Conservation (phyloP, 1,284 basidiomycete genomes). For the Ustilago nuda region DNA sequence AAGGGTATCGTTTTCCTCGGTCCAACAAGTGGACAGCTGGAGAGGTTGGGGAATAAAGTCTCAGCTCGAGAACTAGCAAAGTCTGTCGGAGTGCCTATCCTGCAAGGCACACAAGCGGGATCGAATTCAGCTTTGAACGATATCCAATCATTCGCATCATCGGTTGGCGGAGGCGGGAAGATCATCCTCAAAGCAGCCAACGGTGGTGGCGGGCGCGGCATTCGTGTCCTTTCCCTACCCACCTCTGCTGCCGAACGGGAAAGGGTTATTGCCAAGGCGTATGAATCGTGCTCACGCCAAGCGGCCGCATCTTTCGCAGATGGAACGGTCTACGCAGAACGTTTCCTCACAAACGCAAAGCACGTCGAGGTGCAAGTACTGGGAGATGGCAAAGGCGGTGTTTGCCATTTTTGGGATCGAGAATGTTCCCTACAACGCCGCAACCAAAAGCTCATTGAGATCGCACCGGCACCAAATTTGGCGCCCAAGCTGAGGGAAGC, state of each 20-base stretch:
- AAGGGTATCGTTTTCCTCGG: constrained; percentile 31
- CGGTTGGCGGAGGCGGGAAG: neutral
- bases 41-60: constrained; percentile 33
- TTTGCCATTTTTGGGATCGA: constrained; percentile 45
- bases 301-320: constrained; percentile 35
- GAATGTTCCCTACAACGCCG: constrained; percentile 50
- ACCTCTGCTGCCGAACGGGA: neutral
- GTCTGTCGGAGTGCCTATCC: constrained; percentile 15
- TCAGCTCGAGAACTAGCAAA: constrained; percentile 23
- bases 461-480: constrained; percentile 35
- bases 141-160: constrained; percentile 23
- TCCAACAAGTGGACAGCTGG: constrained; percentile 19
- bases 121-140: constrained; percentile 11
- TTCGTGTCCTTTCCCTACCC: constrained; percentile 28
- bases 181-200: constrained; percentile 51
- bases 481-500: neutral
- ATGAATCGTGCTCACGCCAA: constrained; percentile 41
- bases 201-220: constrained; percentile 50
- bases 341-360: constrained; percentile 31
- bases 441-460: constrained; percentile 53
- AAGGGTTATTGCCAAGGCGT: constrained; percentile 12
- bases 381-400: constrained; percentile 37
- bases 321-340: constrained; percentile 42
- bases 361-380: constrained; percentile 55
- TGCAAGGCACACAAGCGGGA: constrained; percentile 19